These are phyloP conservation scores for Saksenaea vasiformis DNA, from an alignment of 371 early-diverging fungal species.

Conservation along the genomic window DNA sequence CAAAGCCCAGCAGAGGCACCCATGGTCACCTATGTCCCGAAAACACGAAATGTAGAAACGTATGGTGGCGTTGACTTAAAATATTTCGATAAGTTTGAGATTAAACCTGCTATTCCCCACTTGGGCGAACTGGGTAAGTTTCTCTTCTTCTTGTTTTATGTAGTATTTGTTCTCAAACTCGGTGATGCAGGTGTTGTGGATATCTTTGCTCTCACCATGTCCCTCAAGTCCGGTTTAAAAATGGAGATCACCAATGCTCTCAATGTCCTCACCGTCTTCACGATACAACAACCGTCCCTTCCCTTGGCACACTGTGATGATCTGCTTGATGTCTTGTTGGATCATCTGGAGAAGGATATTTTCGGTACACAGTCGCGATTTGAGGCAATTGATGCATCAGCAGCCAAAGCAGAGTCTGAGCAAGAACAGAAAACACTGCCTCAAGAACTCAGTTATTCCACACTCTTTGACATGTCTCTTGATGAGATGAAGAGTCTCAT, in stretches of 20 bases:
- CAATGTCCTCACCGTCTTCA: conserved; percentile 68
- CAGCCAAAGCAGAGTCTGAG: not conserved
- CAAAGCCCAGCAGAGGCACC: conserved; percentile 12
- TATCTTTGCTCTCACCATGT: conserved; percentile 75
- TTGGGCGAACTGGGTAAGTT: conserved; percentile 57
- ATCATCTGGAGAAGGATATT: conserved; percentile 49
- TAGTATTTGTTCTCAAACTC: not conserved
- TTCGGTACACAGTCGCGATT: conserved; percentile 31
- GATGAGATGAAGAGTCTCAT: conserved; percentile 59
- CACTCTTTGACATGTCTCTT: conserved; percentile 59
- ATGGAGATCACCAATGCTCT: conserved; percentile 75
- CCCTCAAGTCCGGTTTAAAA: conserved; percentile 73
- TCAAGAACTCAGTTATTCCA: conserved; percentile 35
- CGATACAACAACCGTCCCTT: conserved; percentile 29
- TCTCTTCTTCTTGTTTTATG: not conserved
- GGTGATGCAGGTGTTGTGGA: conserved; percentile 61
- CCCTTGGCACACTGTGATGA: conserved; percentile 53
- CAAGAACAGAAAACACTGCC: not conserved
- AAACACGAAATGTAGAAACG: conserved; percentile 63
- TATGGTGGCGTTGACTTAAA: conserved; percentile 78
- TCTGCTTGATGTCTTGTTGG: conserved; percentile 53
- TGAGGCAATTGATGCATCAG: not conserved
- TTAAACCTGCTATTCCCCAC: conserved; percentile 60
- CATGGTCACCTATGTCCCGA: conserved; percentile 44
- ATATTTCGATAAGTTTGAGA: conserved; percentile 59